Evolutionary conservation across 2,329 filamentous ascomycete species (phyloP).

Genomic region (Fusarium sp.): DNA sequence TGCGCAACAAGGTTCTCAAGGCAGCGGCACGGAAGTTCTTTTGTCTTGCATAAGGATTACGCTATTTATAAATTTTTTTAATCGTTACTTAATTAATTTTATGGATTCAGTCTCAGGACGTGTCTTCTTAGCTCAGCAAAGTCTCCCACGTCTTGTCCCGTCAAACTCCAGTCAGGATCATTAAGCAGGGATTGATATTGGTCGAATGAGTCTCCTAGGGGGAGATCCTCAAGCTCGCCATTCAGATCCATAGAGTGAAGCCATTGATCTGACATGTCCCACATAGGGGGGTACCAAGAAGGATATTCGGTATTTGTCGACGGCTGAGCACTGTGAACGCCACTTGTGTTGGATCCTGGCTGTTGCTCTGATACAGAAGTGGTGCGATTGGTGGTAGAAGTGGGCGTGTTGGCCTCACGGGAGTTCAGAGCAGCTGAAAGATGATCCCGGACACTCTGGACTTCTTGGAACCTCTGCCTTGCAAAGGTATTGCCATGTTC

Average conservation of each 20-base stretch:
- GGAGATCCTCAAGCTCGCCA: neutral
- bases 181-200: constrained; percentile 7
- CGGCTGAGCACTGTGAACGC: neutral
- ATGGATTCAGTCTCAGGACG: neutral
- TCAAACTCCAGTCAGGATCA: constrained; percentile 4
- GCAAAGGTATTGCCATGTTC: neutral
- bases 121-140: constrained; percentile 11
- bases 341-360: neutral
- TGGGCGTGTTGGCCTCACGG: neutral
- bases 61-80: neutral
- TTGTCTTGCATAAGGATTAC: no score
- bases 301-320: neutral
- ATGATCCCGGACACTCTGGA: neutral
- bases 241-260: neutral
- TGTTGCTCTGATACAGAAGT: neutral
- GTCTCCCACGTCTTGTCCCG: constrained; percentile 9
- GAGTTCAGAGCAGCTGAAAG: neutral
- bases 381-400: neutral
- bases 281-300: neutral
- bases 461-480: neutral
- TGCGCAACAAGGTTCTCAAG: constrained; percentile 8
- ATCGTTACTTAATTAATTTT: neutral
- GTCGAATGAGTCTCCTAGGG: constrained; percentile 2
- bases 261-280: constrained; percentile 5
- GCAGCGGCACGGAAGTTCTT: constrained; percentile 1